Evolutionary conservation across 2,329 filamentous ascomycete species (phyloP), one percentile per base, ranked within the genome.

Genomic region (Calycina herbarum): DNA sequence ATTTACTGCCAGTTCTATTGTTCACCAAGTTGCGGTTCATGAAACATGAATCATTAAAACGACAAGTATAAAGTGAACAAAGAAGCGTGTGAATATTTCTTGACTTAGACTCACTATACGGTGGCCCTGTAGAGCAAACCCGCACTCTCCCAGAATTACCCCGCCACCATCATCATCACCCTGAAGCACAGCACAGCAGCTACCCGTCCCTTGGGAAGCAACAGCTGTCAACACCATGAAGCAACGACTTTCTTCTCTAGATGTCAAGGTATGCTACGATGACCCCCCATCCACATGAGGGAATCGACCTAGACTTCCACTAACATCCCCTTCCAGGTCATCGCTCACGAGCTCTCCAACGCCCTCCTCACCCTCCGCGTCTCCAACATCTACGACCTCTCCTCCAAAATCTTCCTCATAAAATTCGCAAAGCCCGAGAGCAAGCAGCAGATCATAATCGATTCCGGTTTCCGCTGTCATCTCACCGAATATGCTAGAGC

Each of bases 391-490:
- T 98, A 99, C 81, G 95, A 99, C 78, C 87, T 99, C 66, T 96
- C 93, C 68, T 93, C 93, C 70, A 93, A 94, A 76, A 97, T 98
- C 75, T 92, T 98, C 75, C 88, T 98, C 31, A 86, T 99, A 78
- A 98, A 97, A 77, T 95, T 99, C 76, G 89, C 93, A 64, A 96
- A 95, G 77, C 93, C 94, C 56, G 89, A 94, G 75, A 86, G 89
- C 71, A 93, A 94, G 78, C 90, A 95, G 76, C 94, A 98, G 77
- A 84, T 99, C 33, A 83, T 99, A 61, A 88, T 99, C 73, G 95
- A 99, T 77, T 95, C 92, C 1, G 95, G 95, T 35, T 99, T 99
- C 78, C 93, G 95, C 76, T 96, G 93, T 78, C 95, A 99, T 77
- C 83, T 98, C 66, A 98, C 95, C 38, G 88, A 90, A 72, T 99